Conservation (phyloP, 1,284 basidiomycete genomes). For the Vanrija sp. region DNA sequence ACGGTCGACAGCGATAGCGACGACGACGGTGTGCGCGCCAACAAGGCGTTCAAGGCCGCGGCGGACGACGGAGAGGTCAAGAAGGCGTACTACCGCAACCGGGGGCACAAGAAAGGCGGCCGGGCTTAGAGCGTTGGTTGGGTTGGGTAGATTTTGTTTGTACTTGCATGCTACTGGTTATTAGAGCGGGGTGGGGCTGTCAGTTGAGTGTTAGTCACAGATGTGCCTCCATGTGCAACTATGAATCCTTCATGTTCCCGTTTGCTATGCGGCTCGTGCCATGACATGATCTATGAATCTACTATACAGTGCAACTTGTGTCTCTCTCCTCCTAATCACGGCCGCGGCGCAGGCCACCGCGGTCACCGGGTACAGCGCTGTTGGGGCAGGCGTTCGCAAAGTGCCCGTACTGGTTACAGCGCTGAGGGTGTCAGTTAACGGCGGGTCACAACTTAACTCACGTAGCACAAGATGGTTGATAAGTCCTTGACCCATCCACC, state of each 20-base stretch:
- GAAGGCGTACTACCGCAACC: constrained; percentile 49
- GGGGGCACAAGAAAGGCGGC: constrained; percentile 16
- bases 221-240: no score
- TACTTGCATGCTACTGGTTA: background rate
- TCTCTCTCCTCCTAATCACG: no score
- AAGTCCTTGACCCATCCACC: constrained; percentile 51
- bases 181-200: no score
- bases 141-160: background rate
- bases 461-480: constrained; percentile 85
- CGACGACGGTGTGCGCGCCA: constrained; percentile 19
- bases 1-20: constrained; percentile 32
- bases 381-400: constrained; percentile 92
- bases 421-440: constrained; percentile 11
- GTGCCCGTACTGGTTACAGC: constrained; percentile 67
- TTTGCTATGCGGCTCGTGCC: background rate
- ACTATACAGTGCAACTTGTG: no score
- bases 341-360: constrained; percentile 33
- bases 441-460: constrained; percentile 53
- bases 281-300: no score
- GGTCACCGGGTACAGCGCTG: constrained; percentile 45
- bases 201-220: background rate
- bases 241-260: background rate
- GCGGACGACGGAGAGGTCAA: constrained; percentile 31
- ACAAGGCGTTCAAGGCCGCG: constrained; percentile 19
- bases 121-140: background rate